Conservation (phyloP, 176 grass and related monocot genomes). For the Rhynchospora tenuis region DNA sequence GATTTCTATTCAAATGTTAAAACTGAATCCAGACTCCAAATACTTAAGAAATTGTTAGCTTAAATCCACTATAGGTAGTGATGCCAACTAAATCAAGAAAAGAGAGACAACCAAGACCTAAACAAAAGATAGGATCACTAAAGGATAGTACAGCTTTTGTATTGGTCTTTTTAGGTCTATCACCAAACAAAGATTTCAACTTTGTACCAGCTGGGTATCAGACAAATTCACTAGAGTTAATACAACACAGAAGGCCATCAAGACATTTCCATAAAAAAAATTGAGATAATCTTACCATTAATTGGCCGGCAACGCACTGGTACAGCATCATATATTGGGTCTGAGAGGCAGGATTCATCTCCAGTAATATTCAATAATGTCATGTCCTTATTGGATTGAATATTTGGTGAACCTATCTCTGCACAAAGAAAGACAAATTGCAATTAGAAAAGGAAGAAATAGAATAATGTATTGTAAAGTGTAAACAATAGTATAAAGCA, state of each 20-base stretch:
- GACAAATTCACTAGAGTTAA: neutral
- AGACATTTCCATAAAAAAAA: neutral
- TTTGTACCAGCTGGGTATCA: neutral
- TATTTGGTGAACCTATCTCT: neutral
- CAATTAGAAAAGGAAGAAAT: neutral
- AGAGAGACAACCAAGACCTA: neutral
- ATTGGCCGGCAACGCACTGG: slow-evolving; percentile 12
- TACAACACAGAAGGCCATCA: neutral
- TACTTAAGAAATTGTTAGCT: neutral
- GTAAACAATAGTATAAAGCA: neutral
- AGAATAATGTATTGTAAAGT: too few species aligned
- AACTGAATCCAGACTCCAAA: neutral
- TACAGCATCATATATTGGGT: slow-evolving; percentile 14
- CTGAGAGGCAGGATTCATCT: neutral
- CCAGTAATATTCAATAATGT: neutral
- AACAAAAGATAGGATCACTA: neutral
- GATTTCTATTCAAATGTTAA: neutral
- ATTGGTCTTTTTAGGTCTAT: neutral
- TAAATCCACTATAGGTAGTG: neutral
- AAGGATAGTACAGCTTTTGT: neutral
- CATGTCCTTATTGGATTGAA: slow-evolving; percentile 2
- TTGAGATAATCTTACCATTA: neutral
- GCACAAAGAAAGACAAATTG: neutral
- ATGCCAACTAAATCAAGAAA: neutral
- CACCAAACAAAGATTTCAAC: neutral